Base-by-base conservation (phyloP, 352 stramenopile species). In the Phytophthora aleatoria region DNA sequence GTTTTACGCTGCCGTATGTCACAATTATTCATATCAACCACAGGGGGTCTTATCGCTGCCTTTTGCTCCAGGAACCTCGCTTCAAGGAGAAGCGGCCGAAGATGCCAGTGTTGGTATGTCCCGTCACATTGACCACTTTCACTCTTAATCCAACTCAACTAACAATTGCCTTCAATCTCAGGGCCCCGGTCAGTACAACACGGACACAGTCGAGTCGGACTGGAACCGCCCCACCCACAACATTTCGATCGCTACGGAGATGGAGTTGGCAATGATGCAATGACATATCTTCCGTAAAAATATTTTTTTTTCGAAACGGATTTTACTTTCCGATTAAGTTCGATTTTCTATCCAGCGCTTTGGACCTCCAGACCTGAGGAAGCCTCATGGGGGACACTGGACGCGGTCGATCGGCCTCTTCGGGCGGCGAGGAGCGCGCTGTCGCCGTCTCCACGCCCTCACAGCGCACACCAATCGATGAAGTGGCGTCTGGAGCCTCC, bases 181-280 rank as follows among this genome's bases (percentile, higher is more conserved):
- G 85, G 85, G 85, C 12, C 85, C 85, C 38, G 85, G 85, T 3
- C 74, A 89, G 10, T 94, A 94, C 74, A 90, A 86, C 48, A 84
- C 79, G 3, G 71, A 84, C 13, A 87, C 74, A 1, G 74, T 90
- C 36, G 85, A 92, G 39, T 83, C 74, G 53, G 81, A 90, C 56
- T 94, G 85, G 85, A 92, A 94, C 57, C 81, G 82, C n/a, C 85
- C 85, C n/a, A 94, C 85, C 8, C 88, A 92, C 71, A 94, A 94
- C 73, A 91, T 94, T 64, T 88, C 83, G 12, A 94, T 94, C 61
- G 85, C 85, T 20, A 94, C 85, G 3, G 83, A 94, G 53, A 94
- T 94, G 85, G 83, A 93, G 51, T 57, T 90, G 3, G 83, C 83
- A 41, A 90, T 90, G 73, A 59, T 90, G 38, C 74, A 75, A n/a